Evolutionary conservation across 2,329 filamentous ascomycete genomes (phyloP).

Genomic region (Cladophialophora chaetospira): DNA sequence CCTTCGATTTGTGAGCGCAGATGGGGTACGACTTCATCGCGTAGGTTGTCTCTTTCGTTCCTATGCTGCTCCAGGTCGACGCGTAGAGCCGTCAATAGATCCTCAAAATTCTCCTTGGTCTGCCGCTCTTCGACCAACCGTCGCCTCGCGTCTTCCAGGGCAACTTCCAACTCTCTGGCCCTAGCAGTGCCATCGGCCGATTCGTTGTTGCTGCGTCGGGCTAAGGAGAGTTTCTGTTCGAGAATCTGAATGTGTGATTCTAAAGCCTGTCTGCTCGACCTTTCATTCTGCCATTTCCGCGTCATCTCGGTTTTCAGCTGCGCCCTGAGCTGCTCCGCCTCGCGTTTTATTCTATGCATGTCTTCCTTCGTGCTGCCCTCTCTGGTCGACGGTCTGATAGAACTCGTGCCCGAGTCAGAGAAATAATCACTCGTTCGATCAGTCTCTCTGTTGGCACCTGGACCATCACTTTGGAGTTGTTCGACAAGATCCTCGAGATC

Average conservation of each 20-base stretch:
- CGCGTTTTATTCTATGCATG: constrained; percentile 77
- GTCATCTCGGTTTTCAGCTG: constrained; percentile 82
- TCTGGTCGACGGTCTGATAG: constrained; percentile 72
- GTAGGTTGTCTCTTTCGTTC: constrained; percentile 88
- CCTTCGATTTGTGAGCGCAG: constrained; percentile 68
- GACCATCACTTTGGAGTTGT: constrained; percentile 75
- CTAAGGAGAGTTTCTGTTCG: constrained; percentile 66
- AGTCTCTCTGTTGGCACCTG: constrained; percentile 56
- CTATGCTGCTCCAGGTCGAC: constrained; percentile 78
- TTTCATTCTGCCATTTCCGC: constrained; percentile 83
- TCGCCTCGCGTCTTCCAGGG: constrained; percentile 79
- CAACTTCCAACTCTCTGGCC: constrained; percentile 75
- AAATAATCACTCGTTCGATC: constrained; percentile 91
- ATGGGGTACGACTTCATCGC: constrained; percentile 83
- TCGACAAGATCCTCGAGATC: constrained; percentile 95
- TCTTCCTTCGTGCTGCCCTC: constrained; percentile 62
- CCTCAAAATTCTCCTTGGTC: constrained; percentile 90
- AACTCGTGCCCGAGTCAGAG: constrained; percentile 91
- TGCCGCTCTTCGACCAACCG: constrained; percentile 81
- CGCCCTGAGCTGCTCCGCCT: constrained; percentile 87
- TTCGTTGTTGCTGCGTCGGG: constrained; percentile 55
- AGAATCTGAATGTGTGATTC: constrained; percentile 83
- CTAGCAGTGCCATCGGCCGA: constrained; percentile 53
- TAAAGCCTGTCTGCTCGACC: constrained; percentile 70
- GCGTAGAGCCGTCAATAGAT: constrained; percentile 80